A percentile compares a stretch with the other conserved stretches of the same genome.
phyloP scores from a whole-genome alignment of 2,329 filamentous ascomycete species.

The Tricladium varicosporioides region DNA sequence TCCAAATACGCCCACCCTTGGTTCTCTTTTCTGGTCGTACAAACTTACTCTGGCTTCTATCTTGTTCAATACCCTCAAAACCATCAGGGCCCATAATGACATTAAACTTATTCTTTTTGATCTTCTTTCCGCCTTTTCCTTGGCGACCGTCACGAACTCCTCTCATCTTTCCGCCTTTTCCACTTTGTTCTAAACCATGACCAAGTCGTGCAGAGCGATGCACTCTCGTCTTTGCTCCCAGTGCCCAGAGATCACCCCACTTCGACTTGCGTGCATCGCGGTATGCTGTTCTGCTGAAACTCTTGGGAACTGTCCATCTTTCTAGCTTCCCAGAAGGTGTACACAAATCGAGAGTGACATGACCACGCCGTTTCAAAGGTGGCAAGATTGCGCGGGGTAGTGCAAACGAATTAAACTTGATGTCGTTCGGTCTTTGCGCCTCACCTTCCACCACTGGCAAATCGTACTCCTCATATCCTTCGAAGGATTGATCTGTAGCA shows the following conservation, averaged over 20 bases:
- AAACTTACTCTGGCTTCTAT: conserved; percentile 21
- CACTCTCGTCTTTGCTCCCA: conserved; percentile 86
- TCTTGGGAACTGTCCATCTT: conserved; percentile 88
- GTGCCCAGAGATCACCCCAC: conserved; percentile 95
- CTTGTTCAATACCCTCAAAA: conserved; percentile 28
- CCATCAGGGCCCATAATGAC: conserved; percentile 35
- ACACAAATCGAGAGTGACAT: conserved; percentile 88
- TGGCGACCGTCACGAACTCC: conserved; percentile 32
- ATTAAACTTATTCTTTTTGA: conserved; percentile 41
- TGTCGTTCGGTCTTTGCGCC: conserved; percentile 19
- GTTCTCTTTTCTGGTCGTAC: conserved; percentile 32
- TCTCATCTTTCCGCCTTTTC: conserved; percentile 35
- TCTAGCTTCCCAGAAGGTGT: conserved; percentile 83
- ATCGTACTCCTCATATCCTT: conserved; percentile 61
- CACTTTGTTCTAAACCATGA: conserved; percentile 34
- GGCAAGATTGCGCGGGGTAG: conserved; percentile 77
- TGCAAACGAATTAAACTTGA: conserved; percentile 53
- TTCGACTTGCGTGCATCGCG: conserved; percentile 85
- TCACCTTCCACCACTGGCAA: conserved; percentile 24
- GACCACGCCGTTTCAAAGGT: conserved; percentile 83
- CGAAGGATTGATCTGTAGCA: conserved; percentile 66
- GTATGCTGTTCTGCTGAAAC: conserved; percentile 78
- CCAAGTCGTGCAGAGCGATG: conserved; percentile 61
- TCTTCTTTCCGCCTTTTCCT: conserved; percentile 42
- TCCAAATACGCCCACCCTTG: conserved; percentile 36